Evolutionary conservation across 2,329 filamentous ascomycete species (phyloP).

Genomic region (Leptoxyphium fumago): DNA sequence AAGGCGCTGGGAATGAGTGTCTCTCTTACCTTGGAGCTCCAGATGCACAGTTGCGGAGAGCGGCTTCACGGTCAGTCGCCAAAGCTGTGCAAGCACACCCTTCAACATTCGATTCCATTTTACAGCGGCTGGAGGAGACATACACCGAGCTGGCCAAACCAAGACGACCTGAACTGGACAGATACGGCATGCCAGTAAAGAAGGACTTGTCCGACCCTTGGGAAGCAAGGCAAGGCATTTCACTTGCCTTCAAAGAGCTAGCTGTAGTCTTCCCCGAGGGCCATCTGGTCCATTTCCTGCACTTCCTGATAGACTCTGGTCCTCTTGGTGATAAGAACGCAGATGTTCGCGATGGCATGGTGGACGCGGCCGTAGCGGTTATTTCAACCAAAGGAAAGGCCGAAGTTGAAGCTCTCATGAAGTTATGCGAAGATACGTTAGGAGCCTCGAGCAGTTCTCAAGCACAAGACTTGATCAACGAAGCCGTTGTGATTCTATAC

Average conservation of each 20-base stretch:
- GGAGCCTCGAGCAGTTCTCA: conserved; percentile 71
- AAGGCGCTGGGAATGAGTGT: conserved; percentile 46
- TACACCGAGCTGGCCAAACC: conserved; percentile 74
- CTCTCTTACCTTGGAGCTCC: conserved; percentile 66
- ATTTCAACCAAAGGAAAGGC: conserved; percentile 69
- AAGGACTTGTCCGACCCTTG: conserved; percentile 77
- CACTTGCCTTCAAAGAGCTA: conserved; percentile 72
- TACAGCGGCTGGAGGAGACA: conserved; percentile 50
- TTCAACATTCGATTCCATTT: conserved; percentile 44
- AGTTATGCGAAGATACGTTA: conserved; percentile 76
- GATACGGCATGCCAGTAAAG: conserved; percentile 89
- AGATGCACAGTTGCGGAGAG: conserved; percentile 68
- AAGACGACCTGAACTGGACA: conserved; percentile 68
- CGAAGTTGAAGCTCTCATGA: conserved; percentile 81
- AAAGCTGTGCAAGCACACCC: conserved; percentile 52
- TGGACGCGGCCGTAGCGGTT: conserved; percentile 70
- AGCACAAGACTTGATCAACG: conserved; percentile 77
- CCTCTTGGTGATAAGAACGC: conserved; percentile 72
- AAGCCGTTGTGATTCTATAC: conserved; percentile 95
- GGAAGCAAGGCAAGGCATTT: conserved; percentile 82
- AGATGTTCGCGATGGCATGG: conserved; percentile 74
- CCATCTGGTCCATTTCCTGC: conserved; percentile 62
- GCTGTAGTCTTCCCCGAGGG: conserved; percentile 52
- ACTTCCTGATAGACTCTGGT: conserved; percentile 72
- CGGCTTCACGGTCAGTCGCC: conserved; percentile 68